Evolutionary conservation across 192 early-diverging fungal species (phyloP).

Genomic region (Coemansia guatemalensis): DNA sequence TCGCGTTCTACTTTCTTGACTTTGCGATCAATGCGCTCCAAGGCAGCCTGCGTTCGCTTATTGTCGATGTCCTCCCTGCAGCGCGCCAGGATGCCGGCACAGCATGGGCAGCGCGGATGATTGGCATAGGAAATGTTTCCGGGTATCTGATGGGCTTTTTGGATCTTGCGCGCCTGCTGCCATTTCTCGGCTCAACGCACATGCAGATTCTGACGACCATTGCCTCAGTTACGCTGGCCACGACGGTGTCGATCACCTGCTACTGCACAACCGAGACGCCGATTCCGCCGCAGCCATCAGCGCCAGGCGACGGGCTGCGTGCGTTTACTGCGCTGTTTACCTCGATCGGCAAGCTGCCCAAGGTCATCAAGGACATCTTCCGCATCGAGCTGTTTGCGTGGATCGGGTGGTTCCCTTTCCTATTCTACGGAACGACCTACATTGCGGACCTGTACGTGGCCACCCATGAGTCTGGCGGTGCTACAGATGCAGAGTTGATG

Average conservation of each 20-base stretch:
- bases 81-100: conserved; percentile 80
- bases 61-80: conserved; percentile 79
- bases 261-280: conserved; percentile 58
- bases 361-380: conserved; percentile 72
- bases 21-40: conserved; percentile 91
- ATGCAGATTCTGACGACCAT: conserved; percentile 79
- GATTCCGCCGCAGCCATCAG: conserved; percentile 12
- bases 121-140: conserved; percentile 74
- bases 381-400: conserved; percentile 93
- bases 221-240: conserved; percentile 63
- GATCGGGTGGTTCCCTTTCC: conserved; percentile 96
- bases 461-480: conserved; percentile 7
- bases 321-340: conserved; percentile 41
- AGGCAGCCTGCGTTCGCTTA: conserved; percentile 78
- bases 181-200: conserved; percentile 70
- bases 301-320: conserved; percentile 17
- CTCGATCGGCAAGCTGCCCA: conserved; percentile 65
- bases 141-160: conserved; percentile 88
- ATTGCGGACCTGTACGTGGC: conserved; percentile 46
- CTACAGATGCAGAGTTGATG: conserved; percentile 24
- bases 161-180: conserved; percentile 68
- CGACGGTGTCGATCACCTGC: conserved; percentile 67
- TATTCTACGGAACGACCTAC: conserved; percentile 79
- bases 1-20: conserved; percentile 87
- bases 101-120: conserved; percentile 86